Evolutionary conservation across 805 yeast species (phyloP).

Genomic region (Millerozyma miso): DNA sequence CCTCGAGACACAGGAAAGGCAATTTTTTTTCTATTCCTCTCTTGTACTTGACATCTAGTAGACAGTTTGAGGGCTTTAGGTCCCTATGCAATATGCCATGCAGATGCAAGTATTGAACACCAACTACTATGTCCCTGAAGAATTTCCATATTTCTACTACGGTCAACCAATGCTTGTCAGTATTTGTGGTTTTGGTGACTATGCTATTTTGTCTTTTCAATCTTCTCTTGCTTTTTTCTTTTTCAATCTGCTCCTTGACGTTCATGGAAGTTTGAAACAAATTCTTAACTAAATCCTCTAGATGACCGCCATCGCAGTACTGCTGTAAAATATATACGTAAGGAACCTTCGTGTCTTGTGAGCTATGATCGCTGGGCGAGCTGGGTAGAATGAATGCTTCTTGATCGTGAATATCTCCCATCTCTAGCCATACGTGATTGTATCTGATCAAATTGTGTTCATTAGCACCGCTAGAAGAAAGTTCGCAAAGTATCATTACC

Average conservation of each 20-base stretch:
- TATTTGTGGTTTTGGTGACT: conserved; percentile 13
- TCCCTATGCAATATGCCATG: conserved; percentile 84
- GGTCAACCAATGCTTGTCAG: conserved; percentile 33
- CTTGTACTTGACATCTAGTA: conserved; percentile 42
- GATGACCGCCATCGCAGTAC: conserved; percentile 83
- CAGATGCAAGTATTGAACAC: conserved; percentile 67
- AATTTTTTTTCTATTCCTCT: background rate
- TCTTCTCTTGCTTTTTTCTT: conserved; percentile 23
- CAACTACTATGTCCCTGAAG: conserved; percentile 62
- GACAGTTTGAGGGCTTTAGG: conserved; percentile 83
- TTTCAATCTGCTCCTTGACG: conserved; percentile 22
- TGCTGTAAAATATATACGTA: conserved; percentile 82
- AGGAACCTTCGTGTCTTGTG: conserved; percentile 37
- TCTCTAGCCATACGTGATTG: conserved; percentile 90
- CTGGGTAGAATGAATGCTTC: conserved; percentile 20
- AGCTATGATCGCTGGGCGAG: conserved; percentile 4
- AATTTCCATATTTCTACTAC: conserved; percentile 64
- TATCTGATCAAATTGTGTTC: conserved; percentile 67
- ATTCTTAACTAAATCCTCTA: conserved; percentile 55
- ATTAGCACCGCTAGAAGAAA: conserved; percentile 41
- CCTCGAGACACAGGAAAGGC: conserved; percentile 3
- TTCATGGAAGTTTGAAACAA: conserved; percentile 21
- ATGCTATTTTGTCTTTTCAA: background rate
- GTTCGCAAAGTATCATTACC: conserved; percentile 63
- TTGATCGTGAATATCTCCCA: conserved; percentile 51